A percentile compares a stretch with the other conserved stretches of the same genome.
phyloP scores from a whole-genome alignment of 345 rosid species.

The Acer campestre region DNA sequence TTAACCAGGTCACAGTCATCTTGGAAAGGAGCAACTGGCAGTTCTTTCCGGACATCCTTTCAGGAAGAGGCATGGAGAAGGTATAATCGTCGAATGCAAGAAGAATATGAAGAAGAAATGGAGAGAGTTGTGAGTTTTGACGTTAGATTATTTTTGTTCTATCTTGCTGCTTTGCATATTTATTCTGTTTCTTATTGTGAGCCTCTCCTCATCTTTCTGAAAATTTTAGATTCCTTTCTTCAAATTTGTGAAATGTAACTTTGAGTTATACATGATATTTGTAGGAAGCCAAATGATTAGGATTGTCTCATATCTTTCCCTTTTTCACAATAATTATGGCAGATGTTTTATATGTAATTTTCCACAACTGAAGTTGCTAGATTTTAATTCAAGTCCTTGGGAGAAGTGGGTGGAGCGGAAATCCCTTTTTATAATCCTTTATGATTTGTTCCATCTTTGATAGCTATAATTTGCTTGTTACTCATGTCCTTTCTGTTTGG shows the following conservation, averaged over 20 bases:
- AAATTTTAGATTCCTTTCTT: slow-evolving; percentile 2
- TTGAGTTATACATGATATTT: not conserved
- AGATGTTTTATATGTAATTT: not conserved
- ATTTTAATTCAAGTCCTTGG: no score
- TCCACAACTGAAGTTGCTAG: not conserved
- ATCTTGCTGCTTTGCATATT: not conserved
- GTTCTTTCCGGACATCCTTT: slow-evolving; percentile 70
- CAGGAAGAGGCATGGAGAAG: slow-evolving; percentile 93
- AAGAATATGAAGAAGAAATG: slow-evolving; percentile 93
- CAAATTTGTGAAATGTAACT: not conserved
- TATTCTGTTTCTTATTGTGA: not conserved
- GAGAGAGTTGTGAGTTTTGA: slow-evolving; percentile 87
- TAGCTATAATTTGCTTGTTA: not conserved
- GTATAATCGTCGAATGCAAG: slow-evolving; percentile 86
- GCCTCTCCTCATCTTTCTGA: not conserved
- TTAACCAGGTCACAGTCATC: slow-evolving; percentile 66
- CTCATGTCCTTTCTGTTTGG: not conserved
- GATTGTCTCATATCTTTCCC: not conserved
- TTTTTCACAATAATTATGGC: not conserved
- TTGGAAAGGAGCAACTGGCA: slow-evolving; percentile 43
- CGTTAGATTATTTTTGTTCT: slow-evolving; percentile 2
- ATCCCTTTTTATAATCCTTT: not conserved
- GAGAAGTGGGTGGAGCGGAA: not conserved
- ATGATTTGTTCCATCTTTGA: not conserved
- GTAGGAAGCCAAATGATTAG: not conserved